Evolutionary conservation across 192 early-diverging fungal species (phyloP).

Genomic region (Podochytrium sp.): DNA sequence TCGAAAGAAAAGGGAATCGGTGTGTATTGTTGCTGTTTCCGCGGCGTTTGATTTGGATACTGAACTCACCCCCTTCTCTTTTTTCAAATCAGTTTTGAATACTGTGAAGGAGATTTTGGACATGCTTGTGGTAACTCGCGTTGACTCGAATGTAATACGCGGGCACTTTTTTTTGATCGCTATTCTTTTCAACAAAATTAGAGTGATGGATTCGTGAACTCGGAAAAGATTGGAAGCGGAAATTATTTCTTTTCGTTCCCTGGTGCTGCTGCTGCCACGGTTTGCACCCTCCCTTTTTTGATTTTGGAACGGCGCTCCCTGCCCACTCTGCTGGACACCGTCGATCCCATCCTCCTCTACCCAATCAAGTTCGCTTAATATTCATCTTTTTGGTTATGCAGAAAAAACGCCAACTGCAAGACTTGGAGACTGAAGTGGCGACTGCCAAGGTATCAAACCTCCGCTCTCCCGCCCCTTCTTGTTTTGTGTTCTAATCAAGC

Average conservation of each 20-base stretch:
- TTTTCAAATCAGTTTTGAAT: constrained; percentile 59
- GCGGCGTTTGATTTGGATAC: background rate
- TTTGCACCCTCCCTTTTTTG: too few species aligned
- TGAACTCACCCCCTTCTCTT: background rate
- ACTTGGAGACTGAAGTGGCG: constrained; percentile 51
- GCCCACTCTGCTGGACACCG: too few species aligned
- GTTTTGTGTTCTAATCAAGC: background rate
- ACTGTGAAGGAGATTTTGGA: constrained; percentile 84
- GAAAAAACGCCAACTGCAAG: constrained; percentile 56
- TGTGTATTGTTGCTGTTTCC: constrained; percentile 43
- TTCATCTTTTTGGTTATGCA: constrained; percentile 28
- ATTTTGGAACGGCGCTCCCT: too few species aligned
- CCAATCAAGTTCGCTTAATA: too few species aligned
- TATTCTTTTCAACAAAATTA: background rate
- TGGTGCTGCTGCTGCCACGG: constrained; percentile 60
- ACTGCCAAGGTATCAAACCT: constrained; percentile 37
- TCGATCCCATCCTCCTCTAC: too few species aligned
- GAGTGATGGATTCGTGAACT: constrained; percentile 78
- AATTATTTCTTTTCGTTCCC: constrained; percentile 93
- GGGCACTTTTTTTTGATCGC: background rate
- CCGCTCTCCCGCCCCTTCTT: background rate
- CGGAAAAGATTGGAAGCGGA: constrained; percentile 86
- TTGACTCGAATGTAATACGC: background rate
- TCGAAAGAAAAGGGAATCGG: constrained; percentile 83
- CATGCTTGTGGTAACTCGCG: constrained; percentile 65